Evolutionary conservation across 31 red algal genomes (phyloP).

Genomic region (Asparagopsis taxiformis): DNA sequence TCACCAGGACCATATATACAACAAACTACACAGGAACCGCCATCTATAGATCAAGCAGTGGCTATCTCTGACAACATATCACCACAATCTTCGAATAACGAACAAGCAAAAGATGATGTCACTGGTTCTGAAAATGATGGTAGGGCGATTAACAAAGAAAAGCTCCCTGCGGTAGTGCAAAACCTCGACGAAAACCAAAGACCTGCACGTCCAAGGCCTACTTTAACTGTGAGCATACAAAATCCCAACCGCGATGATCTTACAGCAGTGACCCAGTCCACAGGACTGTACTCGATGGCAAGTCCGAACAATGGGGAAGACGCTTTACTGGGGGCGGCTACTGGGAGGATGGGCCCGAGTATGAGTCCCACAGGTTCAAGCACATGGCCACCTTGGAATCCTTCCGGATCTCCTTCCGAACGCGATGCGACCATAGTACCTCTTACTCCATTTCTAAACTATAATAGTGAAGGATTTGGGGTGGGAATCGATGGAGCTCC

Average conservation of each 20-base stretch:
- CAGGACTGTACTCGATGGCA: slow-evolving; percentile 1
- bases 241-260: background rate
- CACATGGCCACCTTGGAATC: slow-evolving; percentile 19
- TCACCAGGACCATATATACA: background rate
- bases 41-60: background rate
- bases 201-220: background rate
- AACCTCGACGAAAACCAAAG: background rate
- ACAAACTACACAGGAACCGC: background rate
- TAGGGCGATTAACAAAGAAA: background rate
- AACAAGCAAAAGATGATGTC: background rate
- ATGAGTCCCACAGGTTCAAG: slow-evolving; percentile 13
- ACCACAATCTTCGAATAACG: background rate
- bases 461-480: background rate
- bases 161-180: background rate
- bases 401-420: background rate
- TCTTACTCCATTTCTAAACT: slow-evolving; percentile 22
- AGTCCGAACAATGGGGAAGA: slow-evolving; percentile 12
- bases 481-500: background rate
- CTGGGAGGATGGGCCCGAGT: background rate
- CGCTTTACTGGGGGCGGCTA: background rate
- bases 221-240: background rate
- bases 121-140: background rate
- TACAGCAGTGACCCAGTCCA: background rate
- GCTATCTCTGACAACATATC: background rate
- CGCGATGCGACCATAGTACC: slow-evolving; percentile 1